phyloP scores from a whole-genome alignment of 495 filamentous ascomycete species.

The Aspergillus cavernicola region DNA sequence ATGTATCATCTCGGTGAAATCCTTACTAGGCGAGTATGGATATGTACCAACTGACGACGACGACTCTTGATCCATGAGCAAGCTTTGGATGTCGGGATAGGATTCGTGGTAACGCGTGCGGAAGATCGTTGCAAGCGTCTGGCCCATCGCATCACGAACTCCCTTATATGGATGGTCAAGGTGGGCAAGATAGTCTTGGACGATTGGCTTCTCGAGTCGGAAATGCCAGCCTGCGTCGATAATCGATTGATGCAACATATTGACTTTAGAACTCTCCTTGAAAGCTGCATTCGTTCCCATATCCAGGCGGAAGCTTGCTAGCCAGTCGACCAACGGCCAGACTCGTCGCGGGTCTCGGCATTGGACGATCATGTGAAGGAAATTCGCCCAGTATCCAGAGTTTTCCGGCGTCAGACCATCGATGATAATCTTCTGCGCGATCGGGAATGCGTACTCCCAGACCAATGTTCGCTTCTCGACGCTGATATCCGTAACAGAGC shows the following conservation, averaged over 20 bases:
- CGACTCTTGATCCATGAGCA: slow-evolving; percentile 74
- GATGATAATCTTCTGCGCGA: slow-evolving; percentile 77
- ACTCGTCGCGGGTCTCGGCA: slow-evolving; percentile 82
- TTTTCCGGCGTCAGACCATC: slow-evolving; percentile 95
- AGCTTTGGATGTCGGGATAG: slow-evolving; percentile 66
- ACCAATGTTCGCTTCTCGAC: slow-evolving; percentile 65
- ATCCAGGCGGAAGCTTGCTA: slow-evolving; percentile 83
- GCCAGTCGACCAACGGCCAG: slow-evolving; percentile 80
- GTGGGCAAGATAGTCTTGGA: slow-evolving; percentile 84
- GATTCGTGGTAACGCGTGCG: slow-evolving; percentile 91
- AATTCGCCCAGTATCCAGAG: slow-evolving; percentile 87
- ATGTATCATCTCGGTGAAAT: slow-evolving; percentile 68
- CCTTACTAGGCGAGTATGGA: slow-evolving; percentile 72
- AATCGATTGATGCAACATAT: slow-evolving; percentile 83
- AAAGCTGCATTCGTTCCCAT: slow-evolving; percentile 96
- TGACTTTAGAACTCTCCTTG: slow-evolving; percentile 97
- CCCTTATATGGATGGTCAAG: slow-evolving; percentile 97
- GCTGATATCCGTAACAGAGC: slow-evolving; percentile 67
- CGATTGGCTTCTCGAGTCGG: slow-evolving; percentile 83
- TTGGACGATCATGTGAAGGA: slow-evolving; percentile 80
- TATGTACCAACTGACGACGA: slow-evolving; percentile 80
- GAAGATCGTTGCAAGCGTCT: slow-evolving; percentile 80
- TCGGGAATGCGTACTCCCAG: slow-evolving; percentile 88
- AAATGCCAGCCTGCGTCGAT: slow-evolving; percentile 94
- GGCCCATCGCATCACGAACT: slow-evolving; percentile 91